Conservation (phyloP, 1,284 basidiomycete genomes). For the Peniophora sp. region DNA sequence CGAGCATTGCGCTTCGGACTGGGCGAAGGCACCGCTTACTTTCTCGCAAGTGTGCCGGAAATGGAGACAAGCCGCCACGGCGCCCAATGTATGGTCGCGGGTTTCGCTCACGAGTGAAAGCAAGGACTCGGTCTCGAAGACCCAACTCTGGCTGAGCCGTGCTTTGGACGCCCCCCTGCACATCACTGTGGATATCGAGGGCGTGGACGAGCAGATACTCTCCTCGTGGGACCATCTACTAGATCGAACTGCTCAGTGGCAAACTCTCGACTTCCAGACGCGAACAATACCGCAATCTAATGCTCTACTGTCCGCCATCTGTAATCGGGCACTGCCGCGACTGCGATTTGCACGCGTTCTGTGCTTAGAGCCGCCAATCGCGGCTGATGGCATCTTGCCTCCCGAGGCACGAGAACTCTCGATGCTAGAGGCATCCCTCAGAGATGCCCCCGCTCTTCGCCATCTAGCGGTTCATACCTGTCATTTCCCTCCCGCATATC, state of each 20-base stretch:
- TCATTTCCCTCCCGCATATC: background rate
- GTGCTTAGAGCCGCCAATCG: background rate
- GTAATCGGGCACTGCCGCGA: slow-evolving; percentile 10
- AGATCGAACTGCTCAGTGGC: slow-evolving; percentile 35
- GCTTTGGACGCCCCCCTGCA: slow-evolving; percentile 32
- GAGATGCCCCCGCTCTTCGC: slow-evolving; percentile 13
- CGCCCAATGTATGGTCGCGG: slow-evolving; percentile 51
- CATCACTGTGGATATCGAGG: slow-evolving; percentile 31
- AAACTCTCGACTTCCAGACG: slow-evolving; percentile 31
- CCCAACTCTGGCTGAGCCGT: slow-evolving; percentile 42
- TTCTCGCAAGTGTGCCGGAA: slow-evolving; percentile 53
- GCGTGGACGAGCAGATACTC: slow-evolving; percentile 12
- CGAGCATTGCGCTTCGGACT: slow-evolving; percentile 40
- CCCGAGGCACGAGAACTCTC: background rate
- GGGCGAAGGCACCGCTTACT: slow-evolving; percentile 46
- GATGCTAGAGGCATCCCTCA: background rate
- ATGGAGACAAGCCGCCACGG: slow-evolving; percentile 47
- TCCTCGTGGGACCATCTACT: slow-evolving; percentile 34
- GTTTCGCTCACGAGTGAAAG: slow-evolving; percentile 44
- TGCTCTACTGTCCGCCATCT: slow-evolving; percentile 27
- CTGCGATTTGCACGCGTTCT: background rate
- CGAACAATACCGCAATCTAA: slow-evolving; percentile 29
- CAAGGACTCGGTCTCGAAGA: slow-evolving; percentile 32
- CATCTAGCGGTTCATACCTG: slow-evolving; percentile 13
- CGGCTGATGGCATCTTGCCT: no score